Base-by-base conservation (phyloP, 139 green algal genomes). In the Haematococcus sp. region DNA sequence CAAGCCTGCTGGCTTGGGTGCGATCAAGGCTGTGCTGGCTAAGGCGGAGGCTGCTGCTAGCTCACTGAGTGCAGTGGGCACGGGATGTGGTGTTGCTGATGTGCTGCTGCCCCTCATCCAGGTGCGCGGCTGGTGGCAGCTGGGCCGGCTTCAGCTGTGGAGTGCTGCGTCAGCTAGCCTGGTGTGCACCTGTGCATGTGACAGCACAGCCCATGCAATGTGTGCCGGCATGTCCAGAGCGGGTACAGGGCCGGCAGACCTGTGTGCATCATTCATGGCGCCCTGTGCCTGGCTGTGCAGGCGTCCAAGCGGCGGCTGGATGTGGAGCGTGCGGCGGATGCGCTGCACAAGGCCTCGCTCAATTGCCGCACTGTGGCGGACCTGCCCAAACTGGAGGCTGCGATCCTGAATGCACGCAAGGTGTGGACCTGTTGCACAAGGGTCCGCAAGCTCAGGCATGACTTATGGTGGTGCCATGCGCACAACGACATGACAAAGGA, bases 391-490 rank as follows among this genome's bases (percentile, higher is more conserved):
- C 79, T 95, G 43, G 91, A 95, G 60, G 84, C 80, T 11, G 86
- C 87, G 2, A 91, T 93, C 3, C 73, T 91, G 11, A 88, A 87
- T 32, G 87, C 86, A 0, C 81, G 82, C 30, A 92, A 92, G 84
- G 76, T 90, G 75, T 3, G 76, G 22, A n/a, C n/a, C n/a, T n/a
- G n/a, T n/a, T n/a, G n/a, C n/a, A 5, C 64, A 30, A n/a, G n/a
- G n/a, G n/a, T n/a, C n/a, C n/a, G n/a, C n/a, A n/a, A n/a, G n/a
- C n/a, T n/a, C n/a, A n/a, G n/a, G n/a, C n/a, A n/a, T 52, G 52
- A 27, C 52, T 61, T 4, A 20, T 61, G 52, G 9, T 20, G 11
- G n/a, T n/a, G n/a, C n/a, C n/a, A n/a, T n/a, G n/a, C n/a, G n/a
- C n/a, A n/a, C n/a, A n/a, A n/a, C n/a, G n/a, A n/a, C n/a, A n/a